Evolutionary conservation across 768 basidiomycete species (phyloP).

Genomic region (Pleurotus eryngii): DNA sequence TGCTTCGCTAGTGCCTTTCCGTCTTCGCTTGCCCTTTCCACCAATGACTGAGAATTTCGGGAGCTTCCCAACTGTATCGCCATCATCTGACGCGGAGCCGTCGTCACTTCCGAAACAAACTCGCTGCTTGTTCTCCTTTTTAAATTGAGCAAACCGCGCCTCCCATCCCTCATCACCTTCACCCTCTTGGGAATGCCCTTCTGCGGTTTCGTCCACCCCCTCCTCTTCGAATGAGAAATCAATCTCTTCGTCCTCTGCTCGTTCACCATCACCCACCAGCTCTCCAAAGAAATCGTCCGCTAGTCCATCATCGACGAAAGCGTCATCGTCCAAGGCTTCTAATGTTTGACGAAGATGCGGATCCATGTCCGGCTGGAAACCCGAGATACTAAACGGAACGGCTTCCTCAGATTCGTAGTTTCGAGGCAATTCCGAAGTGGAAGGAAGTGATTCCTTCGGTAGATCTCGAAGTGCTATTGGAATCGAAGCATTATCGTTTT

Average conservation of each 20-base stretch:
- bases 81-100: slow-evolving; percentile 61
- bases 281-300: slow-evolving; percentile 77
- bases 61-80: slow-evolving; percentile 78
- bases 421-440: slow-evolving; percentile 66
- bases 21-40: slow-evolving; percentile 65
- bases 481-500: slow-evolving; percentile 25
- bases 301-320: slow-evolving; percentile 77
- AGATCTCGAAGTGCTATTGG: slow-evolving; percentile 51
- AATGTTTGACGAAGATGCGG: slow-evolving; percentile 89
- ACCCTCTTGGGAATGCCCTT: slow-evolving; percentile 16
- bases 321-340: slow-evolving; percentile 94
- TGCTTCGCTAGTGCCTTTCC: slow-evolving; percentile 76
- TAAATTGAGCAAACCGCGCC: slow-evolving; percentile 77
- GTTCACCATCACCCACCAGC: slow-evolving; percentile 70
- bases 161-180: slow-evolving; percentile 56
- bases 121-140: slow-evolving; percentile 40
- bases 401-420: slow-evolving; percentile 75
- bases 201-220: slow-evolving; percentile 27
- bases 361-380: slow-evolving; percentile 95
- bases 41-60: slow-evolving; percentile 76
- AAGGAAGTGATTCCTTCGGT: slow-evolving; percentile 71
- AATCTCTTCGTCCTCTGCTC: slow-evolving; percentile 53
- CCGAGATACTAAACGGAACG: slow-evolving; percentile 78
- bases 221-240: slow-evolving; percentile 69
- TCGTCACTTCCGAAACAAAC: slow-evolving; percentile 41